Evolutionary conservation across 805 yeast genomes (phyloP), one percentile per base, ranked within the genome.

Genomic region (Yarrowia sp.): DNA sequence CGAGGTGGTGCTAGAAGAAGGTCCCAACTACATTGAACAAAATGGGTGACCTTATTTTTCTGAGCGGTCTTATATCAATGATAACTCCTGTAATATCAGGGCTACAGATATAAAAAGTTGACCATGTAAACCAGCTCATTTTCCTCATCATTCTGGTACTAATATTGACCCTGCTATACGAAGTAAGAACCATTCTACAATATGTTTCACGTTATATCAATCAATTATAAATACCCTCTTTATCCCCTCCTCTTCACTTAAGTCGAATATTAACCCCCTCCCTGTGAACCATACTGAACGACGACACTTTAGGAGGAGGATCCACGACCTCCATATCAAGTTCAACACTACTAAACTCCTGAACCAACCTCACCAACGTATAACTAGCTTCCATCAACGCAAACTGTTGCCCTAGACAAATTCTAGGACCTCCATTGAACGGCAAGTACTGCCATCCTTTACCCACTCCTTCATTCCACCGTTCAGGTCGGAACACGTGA

Each of bases 381-480:
- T 80, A 78, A 6, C 79, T 72, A 8, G 81, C 78, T 69, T 81
- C 83, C 17, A 83, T 80, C 41, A 80, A 76, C 8, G 83, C 84
- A 74, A 80, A 80, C 69, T 81, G 84, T 71, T 81, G 84, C 28
- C 83, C 84, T 63, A 80, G 71, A 68, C 83, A 81, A 60, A 81
- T 79, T 65, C 84, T 73, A 22, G 83, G 83, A 10, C 84, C 84
- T 36, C 83, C 84, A 67, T 80, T 79, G 70, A 80, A 80, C 32
- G 83, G 83, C 33, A 79, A 70, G 66, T 76, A 80, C 14, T 78
- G 78, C 82, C 83, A 80, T 10, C 80, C 76, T 48, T 75, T 73
- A 45, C 74, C 73, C 43, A 70, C 71, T 38, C 70, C 68, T 62
- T 72, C 72, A 31, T 66, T 67, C 82, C 82, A 79, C 65, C 82